These are phyloP conservation scores for Tricholoma terreum DNA, from an alignment of 768 basidiomycete genomes.

Conservation along the genomic window DNA sequence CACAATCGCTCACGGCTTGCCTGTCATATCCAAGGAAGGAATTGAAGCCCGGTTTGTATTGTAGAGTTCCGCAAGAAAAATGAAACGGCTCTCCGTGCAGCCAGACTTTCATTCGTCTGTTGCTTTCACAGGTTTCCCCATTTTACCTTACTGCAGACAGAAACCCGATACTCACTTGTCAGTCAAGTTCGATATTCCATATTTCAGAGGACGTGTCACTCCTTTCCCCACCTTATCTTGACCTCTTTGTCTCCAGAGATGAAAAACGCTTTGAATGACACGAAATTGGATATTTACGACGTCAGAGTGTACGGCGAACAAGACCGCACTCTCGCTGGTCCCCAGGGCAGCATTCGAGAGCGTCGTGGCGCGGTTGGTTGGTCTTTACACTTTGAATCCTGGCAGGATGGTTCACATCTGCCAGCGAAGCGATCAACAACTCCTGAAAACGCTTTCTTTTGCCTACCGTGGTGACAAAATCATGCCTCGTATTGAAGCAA, in stretches of 20 bases:
- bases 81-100: no score
- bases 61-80: no score
- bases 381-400: not conserved
- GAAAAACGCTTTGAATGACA: no score
- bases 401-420: not conserved
- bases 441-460: not conserved
- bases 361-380: not conserved
- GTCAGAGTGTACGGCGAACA: not conserved
- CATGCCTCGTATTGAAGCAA: no score
- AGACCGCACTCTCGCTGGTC: not conserved
- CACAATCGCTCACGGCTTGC: no score
- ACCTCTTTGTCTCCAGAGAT: not conserved
- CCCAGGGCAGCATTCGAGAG: not conserved
- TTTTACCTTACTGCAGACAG: not conserved
- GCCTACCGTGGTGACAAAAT: no score
- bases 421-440: not conserved
- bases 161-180: not conserved
- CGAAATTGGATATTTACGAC: no score
- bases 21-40: no score
- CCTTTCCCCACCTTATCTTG: no score
- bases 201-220: not conserved
- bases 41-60: no score
- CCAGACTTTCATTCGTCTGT: no score
- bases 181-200: not conserved
- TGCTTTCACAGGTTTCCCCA: no score